Base-by-base conservation (phyloP, 202 grass and related monocot species). In the Sporobolus alterniflorus region DNA sequence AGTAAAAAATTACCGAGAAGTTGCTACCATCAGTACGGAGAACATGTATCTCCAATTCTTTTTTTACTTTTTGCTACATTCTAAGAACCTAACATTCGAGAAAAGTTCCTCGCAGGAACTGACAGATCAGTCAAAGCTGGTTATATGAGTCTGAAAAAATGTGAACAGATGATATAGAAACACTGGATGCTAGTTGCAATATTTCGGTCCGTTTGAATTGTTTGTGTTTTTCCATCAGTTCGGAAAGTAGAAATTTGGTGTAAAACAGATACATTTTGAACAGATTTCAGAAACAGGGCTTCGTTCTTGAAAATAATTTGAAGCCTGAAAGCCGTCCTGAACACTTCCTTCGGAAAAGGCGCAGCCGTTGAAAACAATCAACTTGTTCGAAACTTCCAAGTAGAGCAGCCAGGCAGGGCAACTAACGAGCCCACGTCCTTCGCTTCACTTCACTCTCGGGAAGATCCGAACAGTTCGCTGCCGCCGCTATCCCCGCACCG, bases 401-500 rank as follows among this genome's bases (percentile, higher is more conserved):
- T 39, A 39, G 36, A 0, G 36, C 36, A 39, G 36, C 36, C 36
- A 39, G n/a, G n/a, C n/a, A 14, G 8, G 54, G 16, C 39, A 52
- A 20, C 43, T 1, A 34, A 49, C 62, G n/a, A 52, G 11, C 31
- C 47, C 76, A n/a, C n/a, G 33, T 15, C 30, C 69, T 74, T 6
- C n/a, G 36, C 56, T 5, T 56, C 61, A 56, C 61, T 83, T 41
- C 50, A 46, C 51, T 60, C 36, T 60, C 36, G 59, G 18, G 24
- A 21, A 42, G 24, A 67, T 83, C 81, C 81, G 1, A 83, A 12
- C 80, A 18, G 47, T 7, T 48, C 16, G 52, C 80, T 31, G 34
- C 77, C 12, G 26, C 31, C 70, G 56, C 50, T 52, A 18, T 52
- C 6, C 30, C 49, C 42, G 74, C 75, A 4, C 32, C 22, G 16